Evolutionary conservation across 768 basidiomycete genomes (phyloP), one percentile per base, ranked within the genome.

Genomic region (Mrakia blollopis): DNA sequence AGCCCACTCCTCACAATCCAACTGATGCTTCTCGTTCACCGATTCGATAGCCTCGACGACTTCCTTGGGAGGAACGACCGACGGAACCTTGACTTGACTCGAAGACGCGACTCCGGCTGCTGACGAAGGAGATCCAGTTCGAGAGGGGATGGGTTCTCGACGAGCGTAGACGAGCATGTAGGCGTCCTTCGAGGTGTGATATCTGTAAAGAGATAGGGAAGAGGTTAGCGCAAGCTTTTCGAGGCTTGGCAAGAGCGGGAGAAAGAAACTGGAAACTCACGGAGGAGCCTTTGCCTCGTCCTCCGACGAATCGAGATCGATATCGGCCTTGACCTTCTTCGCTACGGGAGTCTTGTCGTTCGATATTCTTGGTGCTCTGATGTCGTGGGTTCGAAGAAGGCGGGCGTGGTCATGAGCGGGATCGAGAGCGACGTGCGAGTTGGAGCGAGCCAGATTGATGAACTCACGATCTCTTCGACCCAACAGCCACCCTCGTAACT

Each of bases 151-250:
- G 13, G 28, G 16, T 28, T 61, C 37, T 79, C 85, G 86, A 16
- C 89, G 88, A 52, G 88, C 87, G 83, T 98, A 98, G 73, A 98
- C 90, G 44, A 98, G 87, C 94, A 98, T 96, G 84, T 98, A 97
- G 9, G 93, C 93, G 80, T 97, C 93, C 83, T 88, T 91, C 2
- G 93, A 94, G 28, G 80, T 54, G 11, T 75, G 50, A 54, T 68
- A 76, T 39, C 71, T 72, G 54, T 4, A n/a, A 25, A 35, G 44
- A n/a, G n/a, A n/a, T 44, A 3, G n/a, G 50, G 11, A 32, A 23
- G 30, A 23, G 25, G 32, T 44, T n/a, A 70, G 44, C 10, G 52
- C 2, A 18, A 72, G 28, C 23, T 2, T 3, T 21, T 44, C 8
- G 23, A 50, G 21, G 18, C 10, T n/a, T 7, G 2, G 6, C 9